These are phyloP conservation scores for Lentinula novae-zelandiae DNA, from an alignment of 1,284 basidiomycete species.

Conservation along the genomic window DNA sequence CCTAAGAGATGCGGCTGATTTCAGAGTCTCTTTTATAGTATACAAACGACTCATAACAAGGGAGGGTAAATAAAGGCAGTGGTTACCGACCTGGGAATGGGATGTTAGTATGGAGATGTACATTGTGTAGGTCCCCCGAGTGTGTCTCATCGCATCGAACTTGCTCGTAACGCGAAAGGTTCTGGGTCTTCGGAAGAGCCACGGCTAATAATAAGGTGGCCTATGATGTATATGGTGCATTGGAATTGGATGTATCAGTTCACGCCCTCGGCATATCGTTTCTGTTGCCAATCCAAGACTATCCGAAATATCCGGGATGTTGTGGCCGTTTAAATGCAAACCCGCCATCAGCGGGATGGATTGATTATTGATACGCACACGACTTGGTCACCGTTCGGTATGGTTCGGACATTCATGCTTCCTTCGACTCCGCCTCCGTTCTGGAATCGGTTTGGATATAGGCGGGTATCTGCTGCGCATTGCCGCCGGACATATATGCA, in stretches of 20 bases:
- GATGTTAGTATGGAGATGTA: background rate
- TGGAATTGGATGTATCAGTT: background rate
- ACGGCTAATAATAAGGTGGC: background rate
- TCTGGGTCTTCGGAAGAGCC: background rate
- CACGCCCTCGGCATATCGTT: background rate
- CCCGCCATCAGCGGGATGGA: background rate
- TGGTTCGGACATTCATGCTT: too few species aligned
- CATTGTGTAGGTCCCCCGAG: background rate
- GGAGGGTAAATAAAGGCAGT: background rate
- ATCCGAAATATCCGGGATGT: background rate
- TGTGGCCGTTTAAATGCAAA: background rate
- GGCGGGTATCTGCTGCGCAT: background rate
- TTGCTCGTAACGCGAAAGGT: background rate
- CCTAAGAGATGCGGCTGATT: too few species aligned
- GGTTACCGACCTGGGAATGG: background rate
- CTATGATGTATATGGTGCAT: background rate
- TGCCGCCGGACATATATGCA: background rate
- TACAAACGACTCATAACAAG: background rate
- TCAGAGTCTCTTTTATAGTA: background rate
- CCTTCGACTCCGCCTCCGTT: too few species aligned
- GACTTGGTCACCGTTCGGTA: too few species aligned
- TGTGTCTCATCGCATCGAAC: background rate
- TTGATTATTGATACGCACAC: too few species aligned
- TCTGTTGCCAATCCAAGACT: background rate
- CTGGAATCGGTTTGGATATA: too few species aligned